Evolutionary conservation across 352 stramenopile species (phyloP), one percentile per base, ranked within the genome.

Genomic region (Globisporangium camurandrum): DNA sequence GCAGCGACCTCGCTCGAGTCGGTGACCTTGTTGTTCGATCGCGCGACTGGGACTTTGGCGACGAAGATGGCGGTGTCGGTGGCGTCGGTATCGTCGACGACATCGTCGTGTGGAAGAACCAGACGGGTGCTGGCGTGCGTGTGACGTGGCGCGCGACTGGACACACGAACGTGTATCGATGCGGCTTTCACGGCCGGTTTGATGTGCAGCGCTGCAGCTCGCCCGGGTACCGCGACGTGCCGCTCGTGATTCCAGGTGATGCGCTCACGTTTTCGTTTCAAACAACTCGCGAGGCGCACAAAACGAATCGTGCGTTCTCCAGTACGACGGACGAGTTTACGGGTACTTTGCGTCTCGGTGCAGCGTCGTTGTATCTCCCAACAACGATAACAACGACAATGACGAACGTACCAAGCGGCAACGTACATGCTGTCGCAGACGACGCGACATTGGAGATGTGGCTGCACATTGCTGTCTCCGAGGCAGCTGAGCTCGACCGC

Each of bases 21-120:
- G 71, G 67, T 1, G 74, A 92, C 31, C 40, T 57, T 11, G 77
- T 92, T 2, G 59, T 85, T 42, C 67, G 78, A 4, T 80, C 78
- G 16, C 59, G 54, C 24, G 77, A 90, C 38, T 92, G 81, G 81
- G 61, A 72, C 41, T 90, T 88, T 48, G 77, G 55, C 3, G 57
- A 88, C 27, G 81, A 92, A 70, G 81, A 90, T 46, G 81, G 81
- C 28, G 74, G 71, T 7, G 23, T 60, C 20, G 81, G 81, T n/a
- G 71, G 61, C 38, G 26, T 85, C 9, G 81, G 81, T 20, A 53
- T 69, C 30, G 67, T 88, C 2, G 45, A 79, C 51, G 71, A 80
- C 16, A 51, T 86, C 17, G 79, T 75, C 33, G 17, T 62, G 1
- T 92, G 80, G 80, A 54, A 57, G 2, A 48, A 49, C 2, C 63